phyloP scores from a whole-genome alignment of 106 monocot species.

The Triglochin maritima region DNA sequence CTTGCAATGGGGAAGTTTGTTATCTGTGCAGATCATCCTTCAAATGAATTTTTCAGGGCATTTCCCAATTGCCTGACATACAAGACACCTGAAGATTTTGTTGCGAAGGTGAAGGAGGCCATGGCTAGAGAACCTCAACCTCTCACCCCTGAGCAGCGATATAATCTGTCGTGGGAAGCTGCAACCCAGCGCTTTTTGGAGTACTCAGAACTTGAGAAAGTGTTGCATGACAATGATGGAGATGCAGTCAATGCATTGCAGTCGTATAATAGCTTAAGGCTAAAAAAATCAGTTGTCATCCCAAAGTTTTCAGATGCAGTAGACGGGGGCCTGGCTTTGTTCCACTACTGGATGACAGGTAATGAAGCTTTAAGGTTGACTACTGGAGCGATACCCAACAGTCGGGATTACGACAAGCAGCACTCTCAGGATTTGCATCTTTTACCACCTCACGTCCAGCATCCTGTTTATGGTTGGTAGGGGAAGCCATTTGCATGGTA shows the following conservation, averaged over 20 bases:
- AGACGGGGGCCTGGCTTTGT: constrained; percentile 80
- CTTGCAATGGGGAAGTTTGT: constrained; percentile 99
- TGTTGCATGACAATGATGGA: constrained; percentile 21
- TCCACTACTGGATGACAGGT: constrained; percentile 84
- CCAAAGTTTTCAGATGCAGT: constrained; percentile 44
- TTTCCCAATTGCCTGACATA: constrained; percentile 96
- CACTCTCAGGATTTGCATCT: constrained; percentile 69
- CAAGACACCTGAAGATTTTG: constrained; percentile 77
- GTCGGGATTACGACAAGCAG: constrained; percentile 66
- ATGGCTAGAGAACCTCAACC: constrained; percentile 64
- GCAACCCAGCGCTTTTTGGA: constrained; percentile 84
- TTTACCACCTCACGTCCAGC: constrained; percentile 63
- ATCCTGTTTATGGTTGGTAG: constrained; percentile 77
- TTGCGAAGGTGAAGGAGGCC: constrained; percentile 69
- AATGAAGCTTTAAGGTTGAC: constrained; percentile 68
- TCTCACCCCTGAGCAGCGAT: constrained; percentile 65
- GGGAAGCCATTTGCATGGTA: neutral
- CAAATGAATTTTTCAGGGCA: constrained; percentile 86
- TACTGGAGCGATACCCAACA: constrained; percentile 77
- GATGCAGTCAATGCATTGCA: neutral
- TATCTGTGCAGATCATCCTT: constrained; percentile 95
- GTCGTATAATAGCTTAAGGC: neutral
- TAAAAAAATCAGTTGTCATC: constrained; percentile 49
- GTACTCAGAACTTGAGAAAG: constrained; percentile 77
- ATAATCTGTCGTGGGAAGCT: constrained; percentile 93